Percentiles rank a stretch among this genome's conserved stretches.
Evolutionary conservation across 306 rosid species (phyloP).

Genomic region (Herpetospermum pedunculosum): DNA sequence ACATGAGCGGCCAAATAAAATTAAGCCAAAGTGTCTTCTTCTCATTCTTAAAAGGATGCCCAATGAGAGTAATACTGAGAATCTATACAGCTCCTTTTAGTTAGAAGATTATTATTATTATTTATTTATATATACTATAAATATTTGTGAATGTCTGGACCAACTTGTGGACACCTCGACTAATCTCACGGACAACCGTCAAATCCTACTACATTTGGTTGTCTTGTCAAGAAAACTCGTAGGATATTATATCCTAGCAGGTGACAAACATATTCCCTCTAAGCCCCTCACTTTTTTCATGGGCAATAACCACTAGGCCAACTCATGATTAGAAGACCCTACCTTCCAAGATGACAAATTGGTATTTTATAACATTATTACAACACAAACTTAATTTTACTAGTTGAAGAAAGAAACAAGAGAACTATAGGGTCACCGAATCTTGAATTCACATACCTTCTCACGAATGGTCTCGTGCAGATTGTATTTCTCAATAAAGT

Average conservation of each 20-base stretch:
- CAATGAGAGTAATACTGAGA: too few relatives aligned
- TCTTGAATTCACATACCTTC: conserved; percentile 44
- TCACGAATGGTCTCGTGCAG: conserved; percentile 65
- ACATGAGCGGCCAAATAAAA: too few relatives aligned
- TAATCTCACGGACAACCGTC: neutral
- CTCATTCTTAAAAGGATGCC: too few relatives aligned
- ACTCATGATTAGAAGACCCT: neutral
- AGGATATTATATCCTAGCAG: neutral
- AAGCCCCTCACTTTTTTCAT: neutral
- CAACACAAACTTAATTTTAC: neutral
- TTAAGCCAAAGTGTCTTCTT: too few relatives aligned
- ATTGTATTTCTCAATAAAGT: conserved; percentile 78
- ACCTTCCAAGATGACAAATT: neutral
- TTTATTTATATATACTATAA: too few relatives aligned
- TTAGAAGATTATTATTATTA: too few relatives aligned
- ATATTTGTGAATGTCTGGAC: neutral
- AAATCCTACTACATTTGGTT: neutral
- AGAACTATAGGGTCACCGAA: neutral
- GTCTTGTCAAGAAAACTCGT: neutral
- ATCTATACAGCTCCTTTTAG: neutral
- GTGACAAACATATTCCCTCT: neutral
- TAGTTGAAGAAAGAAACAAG: neutral
- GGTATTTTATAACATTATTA: neutral
- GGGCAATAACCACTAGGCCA: neutral
- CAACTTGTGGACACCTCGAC: neutral